Percentiles rank a stretch among this genome's conserved stretches.
phyloP scores from a whole-genome alignment of 768 basidiomycete genomes.

The Dioszegia aurantiaca region DNA sequence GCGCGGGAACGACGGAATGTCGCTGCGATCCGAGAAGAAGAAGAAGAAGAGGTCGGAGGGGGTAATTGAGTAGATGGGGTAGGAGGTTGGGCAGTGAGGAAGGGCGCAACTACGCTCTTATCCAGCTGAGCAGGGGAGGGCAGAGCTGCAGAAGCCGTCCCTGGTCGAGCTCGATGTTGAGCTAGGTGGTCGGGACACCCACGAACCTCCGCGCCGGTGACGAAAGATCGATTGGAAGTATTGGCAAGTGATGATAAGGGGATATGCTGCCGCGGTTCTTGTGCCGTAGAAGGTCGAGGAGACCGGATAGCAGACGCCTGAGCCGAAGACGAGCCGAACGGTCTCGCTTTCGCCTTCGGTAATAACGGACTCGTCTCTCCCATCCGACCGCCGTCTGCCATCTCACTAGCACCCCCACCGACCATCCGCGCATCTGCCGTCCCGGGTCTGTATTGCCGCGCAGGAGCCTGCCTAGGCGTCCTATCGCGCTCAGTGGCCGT shows the following conservation, averaged over 20 bases:
- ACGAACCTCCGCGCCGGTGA: too few species aligned
- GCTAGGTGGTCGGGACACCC: too few species aligned
- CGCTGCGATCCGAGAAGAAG: background rate
- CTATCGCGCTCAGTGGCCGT: background rate
- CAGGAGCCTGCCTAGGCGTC: background rate
- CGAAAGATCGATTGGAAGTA: too few species aligned
- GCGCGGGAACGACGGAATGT: constrained; percentile 6
- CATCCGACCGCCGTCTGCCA: background rate
- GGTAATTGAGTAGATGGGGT: constrained; percentile 1
- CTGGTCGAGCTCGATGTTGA: background rate
- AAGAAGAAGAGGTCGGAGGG: background rate
- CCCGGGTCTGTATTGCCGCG: background rate
- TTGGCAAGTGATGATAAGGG: background rate
- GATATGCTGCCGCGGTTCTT: background rate
- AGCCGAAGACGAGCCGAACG: too few species aligned
- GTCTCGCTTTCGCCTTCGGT: background rate
- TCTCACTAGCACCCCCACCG: too few species aligned
- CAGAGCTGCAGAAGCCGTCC: background rate
- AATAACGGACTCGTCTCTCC: constrained; percentile 2
- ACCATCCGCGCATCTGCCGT: background rate
- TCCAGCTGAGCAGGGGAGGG: background rate
- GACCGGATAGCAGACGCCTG: background rate
- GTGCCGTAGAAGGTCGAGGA: constrained; percentile 4
- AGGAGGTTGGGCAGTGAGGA: background rate
- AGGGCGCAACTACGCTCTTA: constrained; percentile 1